Evolutionary conservation across 306 rosid species (phyloP).

Genomic region (Mimosa pudica): DNA sequence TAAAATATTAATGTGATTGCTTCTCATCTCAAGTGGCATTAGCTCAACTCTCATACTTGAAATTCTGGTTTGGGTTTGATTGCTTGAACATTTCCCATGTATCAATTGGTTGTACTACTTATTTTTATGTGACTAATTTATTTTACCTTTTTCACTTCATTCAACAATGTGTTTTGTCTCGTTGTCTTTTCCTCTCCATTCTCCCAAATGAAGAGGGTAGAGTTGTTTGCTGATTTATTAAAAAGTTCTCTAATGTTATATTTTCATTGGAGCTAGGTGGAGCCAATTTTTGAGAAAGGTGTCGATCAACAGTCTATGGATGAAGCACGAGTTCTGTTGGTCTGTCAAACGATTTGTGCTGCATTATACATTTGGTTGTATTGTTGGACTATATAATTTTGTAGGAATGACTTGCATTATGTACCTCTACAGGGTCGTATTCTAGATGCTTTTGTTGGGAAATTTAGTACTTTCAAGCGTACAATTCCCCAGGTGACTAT

Average conservation of each 20-base stretch:
- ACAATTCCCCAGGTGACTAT: constrained; percentile 89
- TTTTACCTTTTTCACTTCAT: constrained; percentile 9
- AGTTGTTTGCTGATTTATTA: constrained; percentile 31
- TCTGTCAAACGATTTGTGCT: constrained; percentile 47
- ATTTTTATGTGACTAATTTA: constrained; percentile 3
- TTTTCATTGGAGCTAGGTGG: constrained; percentile 71
- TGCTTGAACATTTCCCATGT: too few species aligned
- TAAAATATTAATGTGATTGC: too few species aligned
- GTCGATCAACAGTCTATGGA: constrained; percentile 93
- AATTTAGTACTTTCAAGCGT: constrained; percentile 91
- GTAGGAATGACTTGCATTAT: constrained; percentile 30
- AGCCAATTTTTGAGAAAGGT: constrained; percentile 97
- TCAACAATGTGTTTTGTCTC: constrained; percentile 8
- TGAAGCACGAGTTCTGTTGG: constrained; percentile 94
- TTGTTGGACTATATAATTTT: constrained; percentile 27
- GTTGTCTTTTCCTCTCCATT: constrained; percentile 10
- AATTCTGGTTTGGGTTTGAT: too few species aligned
- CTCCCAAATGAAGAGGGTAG: constrained; percentile 9
- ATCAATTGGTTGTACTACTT: constrained; percentile 5
- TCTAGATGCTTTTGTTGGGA: constrained; percentile 97
- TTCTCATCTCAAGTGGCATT: too few species aligned
- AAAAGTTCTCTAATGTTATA: constrained; percentile 27
- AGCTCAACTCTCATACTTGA: too few species aligned
- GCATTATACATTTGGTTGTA: constrained; percentile 12
- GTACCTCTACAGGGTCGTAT: constrained; percentile 78